phyloP scores from a whole-genome alignment of 2,329 filamentous ascomycete species.

The Aureobasidium sp. region DNA sequence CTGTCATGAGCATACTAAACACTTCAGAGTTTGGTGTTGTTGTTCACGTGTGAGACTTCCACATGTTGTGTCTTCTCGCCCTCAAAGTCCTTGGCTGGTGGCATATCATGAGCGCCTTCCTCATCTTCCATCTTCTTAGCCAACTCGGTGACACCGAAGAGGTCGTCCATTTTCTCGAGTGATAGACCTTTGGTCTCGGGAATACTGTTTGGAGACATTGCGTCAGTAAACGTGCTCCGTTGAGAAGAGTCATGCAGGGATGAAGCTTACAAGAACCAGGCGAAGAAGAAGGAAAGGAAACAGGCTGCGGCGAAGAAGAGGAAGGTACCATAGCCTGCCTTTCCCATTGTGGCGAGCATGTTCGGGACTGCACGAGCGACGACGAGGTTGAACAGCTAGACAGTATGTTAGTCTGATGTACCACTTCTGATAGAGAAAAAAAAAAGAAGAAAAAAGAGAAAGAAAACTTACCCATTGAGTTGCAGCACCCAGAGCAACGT shows the following conservation, averaged over 20 bases:
- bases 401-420: background rate
- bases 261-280: constrained; percentile 47
- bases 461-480: constrained; percentile 43
- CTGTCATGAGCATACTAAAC: background rate
- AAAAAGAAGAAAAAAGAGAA: no score
- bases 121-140: constrained; percentile 15
- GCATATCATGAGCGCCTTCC: background rate
- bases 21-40: background rate
- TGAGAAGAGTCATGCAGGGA: constrained; percentile 48
- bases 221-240: background rate
- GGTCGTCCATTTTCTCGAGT: constrained; percentile 23
- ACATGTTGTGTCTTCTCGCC: background rate
- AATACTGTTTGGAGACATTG: constrained; percentile 34
- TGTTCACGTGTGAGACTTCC: background rate
- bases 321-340: constrained; percentile 49
- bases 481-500: constrained; percentile 58
- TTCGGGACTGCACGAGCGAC: constrained; percentile 58
- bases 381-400: constrained; percentile 62
- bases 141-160: constrained; percentile 22
- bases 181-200: constrained; percentile 59
- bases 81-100: background rate
- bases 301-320: constrained; percentile 61
- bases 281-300: constrained; percentile 55
- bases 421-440: background rate
- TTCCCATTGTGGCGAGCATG: constrained; percentile 52